phyloP scores from a whole-genome alignment of 495 filamentous ascomycete species.

The Aspergillus leporis region DNA sequence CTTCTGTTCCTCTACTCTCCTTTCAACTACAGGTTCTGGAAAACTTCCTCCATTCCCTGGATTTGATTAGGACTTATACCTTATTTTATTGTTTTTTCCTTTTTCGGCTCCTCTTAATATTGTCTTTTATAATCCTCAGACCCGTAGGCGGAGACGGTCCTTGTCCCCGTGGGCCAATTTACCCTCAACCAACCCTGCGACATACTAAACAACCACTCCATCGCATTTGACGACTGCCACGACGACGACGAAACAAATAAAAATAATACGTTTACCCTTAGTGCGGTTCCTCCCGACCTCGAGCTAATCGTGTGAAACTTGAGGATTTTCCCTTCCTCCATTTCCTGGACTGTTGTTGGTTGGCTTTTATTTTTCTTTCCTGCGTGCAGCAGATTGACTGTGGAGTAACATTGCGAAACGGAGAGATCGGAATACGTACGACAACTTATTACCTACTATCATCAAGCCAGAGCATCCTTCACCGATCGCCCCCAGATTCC shows the following conservation, averaged over 20 bases:
- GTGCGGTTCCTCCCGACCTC: conserved; percentile 7
- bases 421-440: conserved; percentile 17
- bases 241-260: conserved; percentile 10
- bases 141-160: conserved; percentile 10
- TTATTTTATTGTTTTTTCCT: background rate
- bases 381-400: conserved; percentile 15
- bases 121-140: background rate
- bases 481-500: conserved; percentile 17
- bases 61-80: background rate
- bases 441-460: conserved; percentile 21
- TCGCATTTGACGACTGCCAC: conserved; percentile 10
- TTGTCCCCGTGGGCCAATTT: conserved; percentile 17
- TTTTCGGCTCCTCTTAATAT: background rate
- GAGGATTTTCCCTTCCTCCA: conserved; percentile 8
- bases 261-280: conserved; percentile 3
- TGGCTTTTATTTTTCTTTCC: conserved; percentile 7
- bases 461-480: conserved; percentile 29
- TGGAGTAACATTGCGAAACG: conserved; percentile 25
- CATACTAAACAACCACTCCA: conserved; percentile 4
- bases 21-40: conserved; percentile 8
- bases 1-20: conserved; percentile 8
- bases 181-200: conserved; percentile 3
- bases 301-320: conserved; percentile 21
- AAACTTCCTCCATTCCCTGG: background rate
- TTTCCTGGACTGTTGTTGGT: conserved; percentile 8